Base-by-base conservation (phyloP, 2,329 filamentous ascomycete genomes). In the Septoria petroselini region DNA sequence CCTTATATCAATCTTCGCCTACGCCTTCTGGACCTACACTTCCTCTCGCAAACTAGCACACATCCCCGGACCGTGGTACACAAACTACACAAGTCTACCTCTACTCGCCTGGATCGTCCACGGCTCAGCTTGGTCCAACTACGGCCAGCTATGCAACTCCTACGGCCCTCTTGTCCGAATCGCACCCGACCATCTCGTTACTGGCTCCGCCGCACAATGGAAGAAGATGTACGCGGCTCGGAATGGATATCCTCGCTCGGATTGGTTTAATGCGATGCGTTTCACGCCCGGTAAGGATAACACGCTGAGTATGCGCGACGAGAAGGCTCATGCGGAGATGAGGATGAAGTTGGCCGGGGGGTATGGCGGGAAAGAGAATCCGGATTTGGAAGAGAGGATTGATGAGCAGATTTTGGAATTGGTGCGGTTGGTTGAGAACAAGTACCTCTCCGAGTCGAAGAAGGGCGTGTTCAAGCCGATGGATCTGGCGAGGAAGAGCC, bases 321-420 rank as follows among this genome's bases (percentile, higher is more conserved):
- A 51, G 23, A 46, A 40, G 23, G 23, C 18, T 4, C 51, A 53
- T 33, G 25, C 46, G 2, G 37, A 42, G 4, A 25, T 45, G 40
- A 37, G 46, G 15, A 34, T 25, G n/a, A 50, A 47, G 27, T 15
- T 53, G 17, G 41, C 51, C n/a, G 19, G 33, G 14, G 51, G 51
- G 17, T 53, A 53, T 30, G 12, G 12, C 3, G 51, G 51, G 7
- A 53, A 53, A 42, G 46, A 53, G 23, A 50, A 51, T 21, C 41
- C 48, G 5, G 29, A 35, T 38, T 8, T 49, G n/a, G 42, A 47
- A 33, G 15, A n/a, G 18, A n/a, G 19, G 8, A 42, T 42, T n/a
- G 42, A 52, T 34, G 43, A 39, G n/a, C 48, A 50, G 30, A 38
- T 54, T 3, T 27, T 30, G 25, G 11, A 19, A 1, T 40, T 56